Base-by-base conservation (phyloP, 169 alveolate genomes). In the Cryptosporidium xiaoi region DNA sequence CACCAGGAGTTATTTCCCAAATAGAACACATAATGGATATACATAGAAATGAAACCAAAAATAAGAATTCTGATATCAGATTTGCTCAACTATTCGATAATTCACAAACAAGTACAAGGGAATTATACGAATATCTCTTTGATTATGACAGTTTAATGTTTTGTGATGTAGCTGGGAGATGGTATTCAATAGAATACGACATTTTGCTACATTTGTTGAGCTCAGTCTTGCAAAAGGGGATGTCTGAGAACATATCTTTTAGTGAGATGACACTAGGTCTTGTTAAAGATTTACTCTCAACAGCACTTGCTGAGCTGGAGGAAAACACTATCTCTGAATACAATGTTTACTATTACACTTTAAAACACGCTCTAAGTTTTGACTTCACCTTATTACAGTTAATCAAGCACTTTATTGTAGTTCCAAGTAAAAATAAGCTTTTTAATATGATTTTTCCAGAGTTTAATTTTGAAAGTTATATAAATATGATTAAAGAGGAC, bases 311-410 rank as follows among this genome's bases (percentile, higher is more conserved):
- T 5, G 71, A 60, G 3, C 51, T 60, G 2, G 71, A 40, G 18
- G 16, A 53, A 40, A 34, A 34, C 18, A 60, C 20, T n/a, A 24
- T 60, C 10, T 51, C 56, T 0, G 67, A 51, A 13, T 27, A 24
- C 16, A 5, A 18, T 2, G 50, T 69, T 20, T 48, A 20, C 29
- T 69, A 50, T 29, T 51, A 69, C 27, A 16, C 65, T 36, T 56
- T 69, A 69, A 69, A 69, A n/a, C 83, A 69, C 44, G 83, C 83
- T 51, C 60, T 69, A 50, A 69, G 68, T 48, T 69, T 53, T 51
- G 83, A 69, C 4, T 55, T 69, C n/a, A 40, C 66, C 2, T 33
- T 69, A 15, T 15, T 69, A 1, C 83, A 69, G 20, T 36, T 69
- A 16, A 18, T 77, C 13, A 77, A 77, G 16, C 87, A 77, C 48